These are phyloP conservation scores for Fusarium illudens DNA, from an alignment of 2,329 filamentous ascomycete species.

Conservation along the genomic window DNA sequence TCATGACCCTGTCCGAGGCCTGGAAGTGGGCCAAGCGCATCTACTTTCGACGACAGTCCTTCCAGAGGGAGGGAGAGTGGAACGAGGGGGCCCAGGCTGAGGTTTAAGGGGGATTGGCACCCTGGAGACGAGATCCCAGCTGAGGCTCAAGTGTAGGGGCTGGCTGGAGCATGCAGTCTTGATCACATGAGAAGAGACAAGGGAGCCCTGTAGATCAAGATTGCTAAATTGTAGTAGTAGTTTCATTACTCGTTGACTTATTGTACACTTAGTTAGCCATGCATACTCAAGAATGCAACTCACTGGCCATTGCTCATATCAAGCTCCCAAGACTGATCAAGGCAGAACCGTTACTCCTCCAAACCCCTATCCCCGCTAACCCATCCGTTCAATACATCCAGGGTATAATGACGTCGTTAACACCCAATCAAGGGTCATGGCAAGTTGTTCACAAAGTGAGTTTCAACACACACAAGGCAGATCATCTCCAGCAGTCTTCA, in stretches of 20 bases:
- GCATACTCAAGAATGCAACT: constrained; percentile 53
- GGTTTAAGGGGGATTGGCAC: constrained; percentile 1
- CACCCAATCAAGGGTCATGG: not conserved
- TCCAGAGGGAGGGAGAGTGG: constrained; percentile 2
- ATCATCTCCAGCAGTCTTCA: not conserved
- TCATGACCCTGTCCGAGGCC: constrained; percentile 68
- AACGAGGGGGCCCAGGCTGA: not conserved
- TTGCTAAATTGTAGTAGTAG: not conserved
- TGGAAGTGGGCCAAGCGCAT: constrained; percentile 75
- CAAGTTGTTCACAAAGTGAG: not conserved
- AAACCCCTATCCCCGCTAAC: not conserved
- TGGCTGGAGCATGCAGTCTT: not conserved
- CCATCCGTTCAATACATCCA: not conserved
- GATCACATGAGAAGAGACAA: not conserved
- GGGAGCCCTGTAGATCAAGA: not conserved
- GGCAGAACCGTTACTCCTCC: not conserved
- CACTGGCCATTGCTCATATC: constrained; percentile 1
- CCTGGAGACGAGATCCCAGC: not conserved
- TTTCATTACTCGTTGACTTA: not conserved
- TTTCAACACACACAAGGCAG: not conserved
- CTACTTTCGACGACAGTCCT: constrained; percentile 53
- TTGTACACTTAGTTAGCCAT: constrained; percentile 46
- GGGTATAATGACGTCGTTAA: not conserved
- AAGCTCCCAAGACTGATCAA: not conserved
- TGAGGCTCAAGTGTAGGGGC: not conserved